phyloP scores from a whole-genome alignment of 148 eudicot species.

The Chenopodium quinoa region DNA sequence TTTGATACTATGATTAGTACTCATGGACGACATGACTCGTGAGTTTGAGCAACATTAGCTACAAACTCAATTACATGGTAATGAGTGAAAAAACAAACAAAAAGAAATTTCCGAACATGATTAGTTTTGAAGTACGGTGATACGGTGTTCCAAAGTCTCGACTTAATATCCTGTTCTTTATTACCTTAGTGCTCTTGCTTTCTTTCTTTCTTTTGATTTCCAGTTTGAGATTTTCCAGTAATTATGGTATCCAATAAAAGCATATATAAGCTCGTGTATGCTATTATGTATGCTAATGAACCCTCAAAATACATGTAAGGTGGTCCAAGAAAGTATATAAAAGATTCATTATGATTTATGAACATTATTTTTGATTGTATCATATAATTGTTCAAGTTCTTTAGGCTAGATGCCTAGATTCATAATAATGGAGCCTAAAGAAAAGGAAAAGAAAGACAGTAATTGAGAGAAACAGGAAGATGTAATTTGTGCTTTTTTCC shows the following conservation, averaged over 20 bases:
- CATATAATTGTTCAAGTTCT: background rate
- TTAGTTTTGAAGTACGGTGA: no score
- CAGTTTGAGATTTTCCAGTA: conserved; percentile 2
- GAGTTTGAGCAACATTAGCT: no score
- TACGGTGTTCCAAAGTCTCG: background rate
- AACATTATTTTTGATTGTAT: background rate
- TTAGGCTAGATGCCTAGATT: conserved; percentile 1
- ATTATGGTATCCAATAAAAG: conserved; percentile 19
- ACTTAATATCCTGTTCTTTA: background rate
- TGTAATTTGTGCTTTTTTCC: conserved; percentile 9
- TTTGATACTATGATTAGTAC: background rate
- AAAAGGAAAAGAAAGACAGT: conserved; percentile 10
- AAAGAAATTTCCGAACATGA: no score
- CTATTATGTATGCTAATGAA: conserved; percentile 14
- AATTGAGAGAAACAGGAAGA: conserved; percentile 19
- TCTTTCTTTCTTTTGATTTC: background rate
- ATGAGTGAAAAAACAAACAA: no score
- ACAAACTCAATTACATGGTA: no score
- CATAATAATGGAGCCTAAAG: background rate
- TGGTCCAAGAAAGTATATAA: conserved; percentile 18
- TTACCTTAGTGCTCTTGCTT: conserved; percentile 2
- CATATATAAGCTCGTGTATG: background rate
- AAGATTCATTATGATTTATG: conserved; percentile 13
- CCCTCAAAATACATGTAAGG: conserved; percentile 1
- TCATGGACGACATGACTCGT: background rate